These are phyloP conservation scores for Nephelium lappaceum DNA, from an alignment of 345 rosid species.

Conservation along the genomic window DNA sequence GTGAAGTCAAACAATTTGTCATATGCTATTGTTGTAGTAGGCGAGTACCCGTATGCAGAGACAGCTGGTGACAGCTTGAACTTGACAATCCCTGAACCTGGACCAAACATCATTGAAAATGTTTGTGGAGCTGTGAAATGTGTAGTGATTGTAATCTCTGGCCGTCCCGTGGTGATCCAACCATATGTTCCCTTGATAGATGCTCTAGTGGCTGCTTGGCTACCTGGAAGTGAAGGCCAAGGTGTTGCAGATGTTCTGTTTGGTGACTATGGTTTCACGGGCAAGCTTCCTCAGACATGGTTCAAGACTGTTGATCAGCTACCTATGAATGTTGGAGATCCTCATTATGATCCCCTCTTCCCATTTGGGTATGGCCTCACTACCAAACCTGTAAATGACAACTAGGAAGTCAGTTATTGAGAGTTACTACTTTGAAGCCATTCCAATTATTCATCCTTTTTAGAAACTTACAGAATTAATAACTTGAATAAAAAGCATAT, in stretches of 20 bases:
- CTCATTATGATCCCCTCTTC: constrained; percentile 58
- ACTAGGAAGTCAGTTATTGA: neutral
- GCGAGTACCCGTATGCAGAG: constrained; percentile 52
- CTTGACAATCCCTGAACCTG: constrained; percentile 45
- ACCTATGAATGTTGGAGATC: constrained; percentile 73
- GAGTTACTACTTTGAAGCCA: neutral
- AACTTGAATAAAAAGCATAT: neutral
- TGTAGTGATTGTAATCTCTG: constrained; percentile 44
- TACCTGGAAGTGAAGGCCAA: constrained; percentile 59
- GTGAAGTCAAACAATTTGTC: constrained; percentile 47
- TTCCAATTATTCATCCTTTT: neutral
- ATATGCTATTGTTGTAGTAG: constrained; percentile 48
- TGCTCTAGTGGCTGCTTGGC: constrained; percentile 60
- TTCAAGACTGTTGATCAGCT: constrained; percentile 69
- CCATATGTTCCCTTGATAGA: constrained; percentile 37
- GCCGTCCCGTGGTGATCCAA: constrained; percentile 51
- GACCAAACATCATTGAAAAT: constrained; percentile 37
- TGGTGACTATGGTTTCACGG: constrained; percentile 54
- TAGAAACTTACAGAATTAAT: neutral
- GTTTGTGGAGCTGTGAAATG: constrained; percentile 49
- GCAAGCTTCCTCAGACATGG: constrained; percentile 65
- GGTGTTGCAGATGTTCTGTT: constrained; percentile 53
- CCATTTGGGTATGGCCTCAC: constrained; percentile 66
- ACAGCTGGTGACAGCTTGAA: constrained; percentile 45
- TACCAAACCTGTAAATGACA: constrained; percentile 27